A percentile compares a stretch with the other conserved stretches of the same genome.
phyloP scores from a whole-genome alignment of 805 yeast species.

The Zygotorulaspora florentina region DNA sequence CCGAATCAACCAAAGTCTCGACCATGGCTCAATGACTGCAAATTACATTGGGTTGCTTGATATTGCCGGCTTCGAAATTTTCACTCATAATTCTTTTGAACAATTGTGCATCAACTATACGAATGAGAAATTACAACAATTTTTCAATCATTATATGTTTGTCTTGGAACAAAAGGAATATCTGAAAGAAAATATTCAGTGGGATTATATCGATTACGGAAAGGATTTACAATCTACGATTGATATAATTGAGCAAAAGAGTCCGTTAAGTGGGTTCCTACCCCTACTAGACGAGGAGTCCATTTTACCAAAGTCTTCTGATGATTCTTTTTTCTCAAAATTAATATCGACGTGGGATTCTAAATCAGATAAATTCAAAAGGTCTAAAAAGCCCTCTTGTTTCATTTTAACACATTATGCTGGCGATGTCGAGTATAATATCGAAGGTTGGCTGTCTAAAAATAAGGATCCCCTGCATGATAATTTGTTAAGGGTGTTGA shows the following conservation, averaged over 20 bases:
- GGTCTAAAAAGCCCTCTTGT: conserved; percentile 71
- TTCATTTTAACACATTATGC: conserved; percentile 91
- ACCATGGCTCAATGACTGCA: conserved; percentile 39
- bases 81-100: conserved; percentile 89
- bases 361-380: conserved; percentile 54
- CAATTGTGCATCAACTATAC: conserved; percentile 97
- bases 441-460: conserved; percentile 90
- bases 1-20: conserved; percentile 67
- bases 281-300: conserved; percentile 92
- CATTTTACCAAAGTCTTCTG: conserved; percentile 86
- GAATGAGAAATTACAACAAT: conserved; percentile 95
- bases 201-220: conserved; percentile 96
- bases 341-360: conserved; percentile 60
- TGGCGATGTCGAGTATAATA: conserved; percentile 89
- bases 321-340: conserved; percentile 76
- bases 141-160: conserved; percentile 96
- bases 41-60: conserved; percentile 91
- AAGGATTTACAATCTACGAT: conserved; percentile 92
- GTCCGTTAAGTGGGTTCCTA: conserved; percentile 70
- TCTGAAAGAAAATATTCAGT: conserved; percentile 85
- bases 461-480: conserved; percentile 91
- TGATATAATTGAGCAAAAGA: conserved; percentile 73
- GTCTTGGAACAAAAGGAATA: conserved; percentile 96
- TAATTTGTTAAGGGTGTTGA: conserved; percentile 56
- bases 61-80: conserved; percentile 97